Evolutionary conservation across 225 moss, liverwort and hornwort genomes (phyloP).

Genomic region (Polytrichum formosum): DNA sequence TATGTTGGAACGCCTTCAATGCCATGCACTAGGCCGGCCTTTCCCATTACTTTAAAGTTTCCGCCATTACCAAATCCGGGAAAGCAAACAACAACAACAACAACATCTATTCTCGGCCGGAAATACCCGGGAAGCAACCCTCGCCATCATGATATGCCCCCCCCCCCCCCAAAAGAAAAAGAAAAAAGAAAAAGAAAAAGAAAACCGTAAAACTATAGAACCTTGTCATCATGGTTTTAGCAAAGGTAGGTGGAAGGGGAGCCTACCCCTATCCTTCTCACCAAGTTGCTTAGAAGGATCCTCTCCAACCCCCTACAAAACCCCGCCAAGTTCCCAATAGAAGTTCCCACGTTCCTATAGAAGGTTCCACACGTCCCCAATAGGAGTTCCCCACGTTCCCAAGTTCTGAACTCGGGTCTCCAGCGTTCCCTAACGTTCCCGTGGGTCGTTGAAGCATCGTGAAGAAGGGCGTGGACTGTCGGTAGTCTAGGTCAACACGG

Average conservation of each 20-base stretch:
- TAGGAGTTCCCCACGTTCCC: not conserved
- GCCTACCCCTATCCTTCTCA: not conserved
- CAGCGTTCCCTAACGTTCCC: not conserved
- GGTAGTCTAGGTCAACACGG: constrained; percentile 10
- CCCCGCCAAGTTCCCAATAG: too few relatives aligned
- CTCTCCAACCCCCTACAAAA: too few relatives aligned
- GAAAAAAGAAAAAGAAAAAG: not conserved
- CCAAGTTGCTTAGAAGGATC: too few relatives aligned
- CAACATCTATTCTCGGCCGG: not conserved
- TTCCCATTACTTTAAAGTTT: too few relatives aligned
- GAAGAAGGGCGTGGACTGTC: constrained; percentile 3
- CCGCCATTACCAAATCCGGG: too few relatives aligned
- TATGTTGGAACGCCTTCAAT: too few relatives aligned
- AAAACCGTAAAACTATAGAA: too few relatives aligned
- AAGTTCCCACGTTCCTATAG: not conserved
- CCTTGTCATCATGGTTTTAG: not conserved
- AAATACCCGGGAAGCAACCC: not conserved
- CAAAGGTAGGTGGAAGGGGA: not conserved
- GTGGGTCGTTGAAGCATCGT: too few relatives aligned
- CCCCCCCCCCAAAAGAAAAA: not conserved
- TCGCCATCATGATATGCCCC: too few relatives aligned
- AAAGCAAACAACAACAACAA: not conserved
- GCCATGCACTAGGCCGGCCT: too few relatives aligned
- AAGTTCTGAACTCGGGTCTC: too few relatives aligned
- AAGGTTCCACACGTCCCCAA: not conserved